Conservation (phyloP, 345 rosid species). For the Aegle marmelos region DNA sequence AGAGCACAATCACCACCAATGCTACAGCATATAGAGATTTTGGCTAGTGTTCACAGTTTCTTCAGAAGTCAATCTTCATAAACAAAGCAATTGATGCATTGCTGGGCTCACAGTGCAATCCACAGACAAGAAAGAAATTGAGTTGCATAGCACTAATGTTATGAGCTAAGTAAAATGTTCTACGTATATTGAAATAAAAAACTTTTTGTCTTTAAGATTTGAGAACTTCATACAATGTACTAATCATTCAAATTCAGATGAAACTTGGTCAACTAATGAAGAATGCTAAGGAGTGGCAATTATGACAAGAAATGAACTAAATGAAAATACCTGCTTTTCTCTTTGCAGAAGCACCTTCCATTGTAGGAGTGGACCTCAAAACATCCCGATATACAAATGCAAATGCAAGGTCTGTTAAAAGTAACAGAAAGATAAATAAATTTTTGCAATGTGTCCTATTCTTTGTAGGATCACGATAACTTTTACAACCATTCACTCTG, state of each 20-base stretch:
- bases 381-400: slow-evolving; percentile 90
- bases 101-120: not conserved
- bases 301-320: not conserved
- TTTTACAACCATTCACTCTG: not conserved
- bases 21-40: not conserved
- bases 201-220: not conserved
- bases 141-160: not conserved
- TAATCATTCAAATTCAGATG: not conserved
- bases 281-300: not conserved
- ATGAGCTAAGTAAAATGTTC: not conserved
- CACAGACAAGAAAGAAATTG: not conserved
- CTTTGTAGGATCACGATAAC: not conserved
- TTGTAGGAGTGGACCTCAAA: slow-evolving; percentile 21
- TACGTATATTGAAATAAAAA: not conserved
- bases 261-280: not conserved
- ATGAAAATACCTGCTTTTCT: slow-evolving; percentile 68
- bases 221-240: not conserved
- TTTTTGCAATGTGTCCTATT: not conserved
- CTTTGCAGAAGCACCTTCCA: slow-evolving; percentile 43
- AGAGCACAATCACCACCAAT: not conserved
- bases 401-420: slow-evolving; percentile 59
- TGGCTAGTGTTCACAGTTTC: not conserved
- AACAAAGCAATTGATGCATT: not conserved
- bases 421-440: not conserved
- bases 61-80: not conserved